phyloP scores from a whole-genome alignment of 2,329 filamentous ascomycete genomes.

The Simplicillium sp. region DNA sequence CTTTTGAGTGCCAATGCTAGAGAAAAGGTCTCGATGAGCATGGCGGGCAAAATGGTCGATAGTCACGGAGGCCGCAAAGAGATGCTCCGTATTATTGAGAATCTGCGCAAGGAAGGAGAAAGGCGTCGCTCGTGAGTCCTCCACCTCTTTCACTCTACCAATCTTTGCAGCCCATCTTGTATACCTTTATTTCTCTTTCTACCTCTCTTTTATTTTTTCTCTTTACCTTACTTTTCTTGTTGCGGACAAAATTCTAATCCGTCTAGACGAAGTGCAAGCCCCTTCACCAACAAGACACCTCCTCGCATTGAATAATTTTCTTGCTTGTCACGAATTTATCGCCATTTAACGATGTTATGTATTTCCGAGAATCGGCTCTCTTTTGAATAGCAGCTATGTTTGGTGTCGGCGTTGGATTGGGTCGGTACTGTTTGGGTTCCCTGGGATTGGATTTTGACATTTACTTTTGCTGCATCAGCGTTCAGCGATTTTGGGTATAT shows the following conservation, averaged over 20 bases:
- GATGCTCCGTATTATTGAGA: conserved; percentile 84
- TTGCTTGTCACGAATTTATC: too few relatives aligned
- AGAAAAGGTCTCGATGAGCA: conserved; percentile 90
- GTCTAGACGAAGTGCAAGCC: conserved; percentile 27
- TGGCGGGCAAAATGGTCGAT: conserved; percentile 77
- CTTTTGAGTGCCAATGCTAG: conserved; percentile 69
- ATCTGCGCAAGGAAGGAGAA: conserved; percentile 77
- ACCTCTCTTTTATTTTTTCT: background rate
- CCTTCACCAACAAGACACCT: conserved; percentile 28
- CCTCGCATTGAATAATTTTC: conserved; percentile 32
- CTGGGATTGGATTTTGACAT: too few relatives aligned
- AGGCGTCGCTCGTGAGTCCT: conserved; percentile 65
- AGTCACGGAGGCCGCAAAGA: conserved; percentile 74
- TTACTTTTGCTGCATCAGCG: too few relatives aligned
- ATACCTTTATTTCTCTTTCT: too few relatives aligned
- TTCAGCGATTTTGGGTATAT: too few relatives aligned
- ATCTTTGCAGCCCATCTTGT: too few relatives aligned
- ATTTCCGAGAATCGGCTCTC: too few relatives aligned
- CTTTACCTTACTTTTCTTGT: conserved; percentile 1
- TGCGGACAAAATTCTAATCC: too few relatives aligned
- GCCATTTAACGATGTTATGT: too few relatives aligned
- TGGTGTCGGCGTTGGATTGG: background rate
- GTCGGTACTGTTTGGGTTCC: background rate
- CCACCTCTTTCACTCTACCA: background rate
- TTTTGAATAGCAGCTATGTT: background rate